Evolutionary conservation across 2,329 filamentous ascomycete species (phyloP).

Genomic region (Trichophyton simii): DNA sequence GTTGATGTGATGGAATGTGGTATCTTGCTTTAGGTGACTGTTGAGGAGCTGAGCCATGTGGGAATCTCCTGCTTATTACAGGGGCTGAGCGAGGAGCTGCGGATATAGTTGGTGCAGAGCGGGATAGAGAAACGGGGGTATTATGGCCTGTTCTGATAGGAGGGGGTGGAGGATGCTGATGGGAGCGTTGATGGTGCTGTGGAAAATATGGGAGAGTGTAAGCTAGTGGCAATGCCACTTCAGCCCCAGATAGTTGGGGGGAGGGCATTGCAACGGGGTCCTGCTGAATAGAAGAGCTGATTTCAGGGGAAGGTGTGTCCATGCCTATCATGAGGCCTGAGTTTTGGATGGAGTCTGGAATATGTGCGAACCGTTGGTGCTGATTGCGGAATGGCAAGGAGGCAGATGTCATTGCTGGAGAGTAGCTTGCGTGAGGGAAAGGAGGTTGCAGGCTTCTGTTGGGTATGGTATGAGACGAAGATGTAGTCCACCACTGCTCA

Average conservation of each 20-base stretch:
- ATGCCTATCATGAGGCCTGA: constrained; percentile 30
- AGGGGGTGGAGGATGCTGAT: constrained; percentile 1
- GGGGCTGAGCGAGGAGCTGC: constrained; percentile 7
- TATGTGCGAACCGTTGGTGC: constrained; percentile 19
- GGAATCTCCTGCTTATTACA: background rate
- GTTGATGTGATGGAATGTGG: constrained; percentile 20
- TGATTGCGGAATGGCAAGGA: constrained; percentile 21
- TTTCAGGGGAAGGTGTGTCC: constrained; percentile 23
- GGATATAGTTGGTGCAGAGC: constrained; percentile 5
- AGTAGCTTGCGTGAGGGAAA: constrained; percentile 21
- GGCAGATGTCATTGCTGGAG: constrained; percentile 22
- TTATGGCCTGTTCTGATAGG: constrained; percentile 1
- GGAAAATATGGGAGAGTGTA: constrained; percentile 7
- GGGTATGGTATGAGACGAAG: constrained; percentile 20
- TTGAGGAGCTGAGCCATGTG: constrained; percentile 4
- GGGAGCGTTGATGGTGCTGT: background rate
- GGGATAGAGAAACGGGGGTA: constrained; percentile 4
- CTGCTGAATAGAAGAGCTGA: constrained; percentile 18
- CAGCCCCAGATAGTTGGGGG: constrained; percentile 8
- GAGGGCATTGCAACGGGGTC: constrained; percentile 17
- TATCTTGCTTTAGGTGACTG: constrained; percentile 18
- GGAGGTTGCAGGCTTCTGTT: constrained; percentile 25
- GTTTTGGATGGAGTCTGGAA: constrained; percentile 26
- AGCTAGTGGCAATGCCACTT: constrained; percentile 1
- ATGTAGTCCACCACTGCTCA: constrained; percentile 28